Conservation (phyloP, 176 grass and related monocot genomes). For the Elaeis guineensis region DNA sequence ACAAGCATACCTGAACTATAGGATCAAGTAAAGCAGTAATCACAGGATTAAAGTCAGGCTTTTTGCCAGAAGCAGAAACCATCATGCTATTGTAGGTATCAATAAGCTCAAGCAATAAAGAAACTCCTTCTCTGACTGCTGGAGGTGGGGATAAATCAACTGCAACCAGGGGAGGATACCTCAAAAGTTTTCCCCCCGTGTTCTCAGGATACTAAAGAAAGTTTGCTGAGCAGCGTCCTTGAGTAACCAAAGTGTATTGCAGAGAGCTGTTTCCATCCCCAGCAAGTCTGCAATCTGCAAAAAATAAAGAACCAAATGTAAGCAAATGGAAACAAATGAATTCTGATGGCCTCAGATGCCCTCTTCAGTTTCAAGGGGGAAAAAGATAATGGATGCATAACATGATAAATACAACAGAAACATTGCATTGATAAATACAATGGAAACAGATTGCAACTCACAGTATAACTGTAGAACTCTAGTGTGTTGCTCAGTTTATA, state of each 20-base stretch:
- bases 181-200: constrained; percentile 67
- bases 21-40: constrained; percentile 92
- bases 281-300: constrained; percentile 87
- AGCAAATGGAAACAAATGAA: background rate
- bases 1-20: constrained; percentile 70
- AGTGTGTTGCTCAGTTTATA: constrained; percentile 92
- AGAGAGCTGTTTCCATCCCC: constrained; percentile 64
- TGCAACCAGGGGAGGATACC: constrained; percentile 84
- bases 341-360: no score
- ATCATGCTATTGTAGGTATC: constrained; percentile 90
- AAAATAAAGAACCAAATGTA: constrained; percentile 20
- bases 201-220: constrained; percentile 91
- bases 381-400: no score
- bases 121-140: constrained; percentile 76
- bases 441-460: constrained; percentile 33
- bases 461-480: constrained; percentile 87
- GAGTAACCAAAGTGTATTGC: constrained; percentile 81
- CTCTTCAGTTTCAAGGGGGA: no score
- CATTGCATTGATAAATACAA: constrained; percentile 10
- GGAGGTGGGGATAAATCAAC: constrained; percentile 83
- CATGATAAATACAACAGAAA: background rate
- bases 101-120: constrained; percentile 84
- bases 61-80: constrained; percentile 84
- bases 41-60: constrained; percentile 70
- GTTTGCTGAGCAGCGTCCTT: constrained; percentile 68